phyloP scores from a whole-genome alignment of 179 eudicot species.

The Nepenthes alata region DNA sequence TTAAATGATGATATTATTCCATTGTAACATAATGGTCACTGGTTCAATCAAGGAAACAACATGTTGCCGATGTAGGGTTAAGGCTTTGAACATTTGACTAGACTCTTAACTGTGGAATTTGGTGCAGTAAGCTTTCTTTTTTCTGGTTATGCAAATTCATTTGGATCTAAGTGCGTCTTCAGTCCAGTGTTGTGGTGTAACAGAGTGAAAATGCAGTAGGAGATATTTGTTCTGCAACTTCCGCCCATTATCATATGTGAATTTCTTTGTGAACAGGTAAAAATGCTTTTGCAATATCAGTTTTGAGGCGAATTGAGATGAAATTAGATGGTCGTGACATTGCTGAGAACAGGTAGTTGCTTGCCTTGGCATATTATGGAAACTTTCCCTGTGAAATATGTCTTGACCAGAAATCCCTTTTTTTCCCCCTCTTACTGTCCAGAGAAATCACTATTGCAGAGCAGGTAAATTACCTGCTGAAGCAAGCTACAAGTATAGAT shows the following conservation, averaged over 20 bases:
- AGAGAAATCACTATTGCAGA: slow-evolving; percentile 66
- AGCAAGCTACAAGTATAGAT: slow-evolving; percentile 93
- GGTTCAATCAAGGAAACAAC: too few relatives aligned
- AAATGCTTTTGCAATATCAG: slow-evolving; percentile 84
- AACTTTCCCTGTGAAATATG: slow-evolving; percentile 3
- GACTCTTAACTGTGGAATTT: too few relatives aligned
- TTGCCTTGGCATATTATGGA: slow-evolving; percentile 11
- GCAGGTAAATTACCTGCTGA: slow-evolving; percentile 86
- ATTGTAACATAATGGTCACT: too few relatives aligned
- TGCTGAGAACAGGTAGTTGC: slow-evolving; percentile 63
- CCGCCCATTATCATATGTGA: neutral
- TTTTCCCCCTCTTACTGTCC: slow-evolving; percentile 9
- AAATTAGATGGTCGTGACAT: slow-evolving; percentile 85
- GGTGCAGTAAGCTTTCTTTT: too few relatives aligned
- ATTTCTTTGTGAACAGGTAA: slow-evolving; percentile 37
- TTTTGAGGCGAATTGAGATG: slow-evolving; percentile 80
- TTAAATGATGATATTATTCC: too few relatives aligned
- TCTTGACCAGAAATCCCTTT: slow-evolving; percentile 2
- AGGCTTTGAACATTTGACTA: too few relatives aligned
- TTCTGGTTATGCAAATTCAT: too few relatives aligned
- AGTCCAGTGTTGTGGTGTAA: too few relatives aligned
- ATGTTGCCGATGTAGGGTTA: too few relatives aligned
- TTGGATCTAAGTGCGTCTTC: too few relatives aligned
- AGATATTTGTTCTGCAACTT: too few relatives aligned
- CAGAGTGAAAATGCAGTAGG: too few relatives aligned